phyloP scores from a whole-genome alignment of 2,329 filamentous ascomycete genomes.

The Rugonectria rugulosa region DNA sequence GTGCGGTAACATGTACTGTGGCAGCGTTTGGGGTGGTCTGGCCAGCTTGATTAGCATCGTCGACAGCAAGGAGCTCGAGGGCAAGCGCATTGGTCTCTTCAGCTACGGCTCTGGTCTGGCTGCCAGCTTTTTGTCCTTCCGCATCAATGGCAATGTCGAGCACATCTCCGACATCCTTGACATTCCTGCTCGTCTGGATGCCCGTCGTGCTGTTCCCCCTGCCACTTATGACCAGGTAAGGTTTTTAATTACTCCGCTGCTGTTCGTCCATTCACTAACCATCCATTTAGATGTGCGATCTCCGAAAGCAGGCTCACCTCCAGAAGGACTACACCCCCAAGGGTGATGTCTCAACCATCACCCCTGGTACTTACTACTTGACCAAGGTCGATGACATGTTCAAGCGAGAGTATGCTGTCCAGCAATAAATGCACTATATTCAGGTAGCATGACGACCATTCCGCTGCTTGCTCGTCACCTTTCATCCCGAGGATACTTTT shows the following conservation, averaged over 20 bases:
- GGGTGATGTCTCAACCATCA: conserved; percentile 72
- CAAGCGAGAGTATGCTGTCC: conserved; percentile 79
- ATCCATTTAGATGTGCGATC: conserved; percentile 71
- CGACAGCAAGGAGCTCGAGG: conserved; percentile 67
- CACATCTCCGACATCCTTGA: conserved; percentile 72
- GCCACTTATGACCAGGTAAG: conserved; percentile 77
- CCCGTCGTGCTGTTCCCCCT: conserved; percentile 71
- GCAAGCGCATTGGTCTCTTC: conserved; percentile 79
- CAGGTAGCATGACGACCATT: conserved; percentile 22
- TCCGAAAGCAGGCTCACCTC: conserved; percentile 84
- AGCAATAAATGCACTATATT: conserved; percentile 61
- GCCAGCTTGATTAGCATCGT: conserved; percentile 73
- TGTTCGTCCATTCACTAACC: conserved; percentile 25
- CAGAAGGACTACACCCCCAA: conserved; percentile 79
- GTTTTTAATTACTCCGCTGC: background rate
- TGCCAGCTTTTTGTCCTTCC: conserved; percentile 76
- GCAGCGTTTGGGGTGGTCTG: conserved; percentile 79
- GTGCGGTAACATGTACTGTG: conserved; percentile 75
- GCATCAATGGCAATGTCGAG: conserved; percentile 74
- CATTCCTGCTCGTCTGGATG: conserved; percentile 72
- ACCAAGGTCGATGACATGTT: conserved; percentile 86
- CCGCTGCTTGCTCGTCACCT: conserved; percentile 22
- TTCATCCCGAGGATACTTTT: conserved; percentile 23
- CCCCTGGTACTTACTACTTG: conserved; percentile 77
- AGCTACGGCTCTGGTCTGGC: conserved; percentile 82